phyloP scores from a whole-genome alignment of 306 rosid genomes.

The Rubus idaeus region DNA sequence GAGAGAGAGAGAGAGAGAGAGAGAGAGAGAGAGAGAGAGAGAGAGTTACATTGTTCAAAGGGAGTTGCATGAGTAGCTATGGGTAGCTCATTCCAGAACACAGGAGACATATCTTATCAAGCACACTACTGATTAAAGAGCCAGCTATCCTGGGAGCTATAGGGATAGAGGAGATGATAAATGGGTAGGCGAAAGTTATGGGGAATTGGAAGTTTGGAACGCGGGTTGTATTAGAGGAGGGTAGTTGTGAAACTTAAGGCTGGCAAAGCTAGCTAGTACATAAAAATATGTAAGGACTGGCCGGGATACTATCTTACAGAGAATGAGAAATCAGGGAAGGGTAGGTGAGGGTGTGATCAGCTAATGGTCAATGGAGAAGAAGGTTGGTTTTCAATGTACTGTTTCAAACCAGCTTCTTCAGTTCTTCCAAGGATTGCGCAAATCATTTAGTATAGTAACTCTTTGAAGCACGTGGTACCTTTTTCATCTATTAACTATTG shows the following conservation, averaged over 20 bases:
- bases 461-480: too few species aligned
- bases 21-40: background rate
- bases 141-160: background rate
- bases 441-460: too few species aligned
- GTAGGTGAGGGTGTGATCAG: too few species aligned
- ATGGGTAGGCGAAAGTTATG: background rate
- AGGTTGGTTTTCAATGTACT: too few species aligned
- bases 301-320: background rate
- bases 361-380: too few species aligned
- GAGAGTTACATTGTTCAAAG: background rate
- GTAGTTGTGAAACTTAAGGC: background rate
- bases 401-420: too few species aligned
- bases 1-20: background rate
- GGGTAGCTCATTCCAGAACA: slow-evolving; percentile 1
- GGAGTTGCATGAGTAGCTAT: background rate
- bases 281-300: background rate
- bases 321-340: too few species aligned
- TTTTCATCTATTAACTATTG: too few species aligned
- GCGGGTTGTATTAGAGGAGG: background rate
- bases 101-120: background rate
- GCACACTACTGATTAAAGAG: background rate
- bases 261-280: background rate
- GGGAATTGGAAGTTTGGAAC: background rate
- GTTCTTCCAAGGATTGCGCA: too few species aligned
- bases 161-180: background rate